Evolutionary conservation across 2,329 filamentous ascomycete species (phyloP), one percentile per base, ranked within the genome.

Genomic region (Boeremia exigua): DNA sequence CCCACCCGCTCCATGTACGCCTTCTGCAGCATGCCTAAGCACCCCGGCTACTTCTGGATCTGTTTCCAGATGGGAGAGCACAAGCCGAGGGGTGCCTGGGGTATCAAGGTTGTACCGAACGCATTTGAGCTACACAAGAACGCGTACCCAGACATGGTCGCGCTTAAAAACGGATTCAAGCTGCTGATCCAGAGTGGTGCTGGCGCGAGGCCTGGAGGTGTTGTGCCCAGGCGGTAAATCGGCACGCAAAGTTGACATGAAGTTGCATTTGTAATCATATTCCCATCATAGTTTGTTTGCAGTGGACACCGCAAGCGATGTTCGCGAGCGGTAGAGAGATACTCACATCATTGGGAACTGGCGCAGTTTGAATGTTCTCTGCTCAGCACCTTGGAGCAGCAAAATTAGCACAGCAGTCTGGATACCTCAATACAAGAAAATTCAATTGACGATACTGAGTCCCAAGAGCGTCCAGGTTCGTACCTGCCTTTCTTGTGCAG

Each of bases 81-180:
- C 44, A 89, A 91, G 2, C 83, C 82, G 39, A 86, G 94, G 48
- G 87, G 90, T 60, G 87, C 86, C 42, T 93, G 94, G 88, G 86
- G 87, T 5, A 91, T 99, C 61, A 93, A 95, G 67, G 88, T 97
- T 33, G 90, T 98, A 15, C 95, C 95, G 2, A 90, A 96, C 68
- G 95, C 91, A 5, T 99, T 94, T 72, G 92, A 98, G 79, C 83
- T 99, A 68, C 87, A 92, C 78, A 90, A 90, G 64, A 90, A 90
- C 64, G 86, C 89, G 48, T 99, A 99, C 73, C 94, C 95, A 0
- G 93, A 98, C 69, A 96, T 98, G 90, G 85, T 89, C 65, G 92
- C 92, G 44, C 81, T 99, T 60, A 96, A 94, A 82, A 99, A 99
- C 78, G 95, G 94, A 6, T 98, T 98, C 83, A 98, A 98, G 82